These are phyloP conservation scores for Fusarium tricinctum DNA, from an alignment of 2,329 filamentous ascomycete genomes.

Conservation along the genomic window DNA sequence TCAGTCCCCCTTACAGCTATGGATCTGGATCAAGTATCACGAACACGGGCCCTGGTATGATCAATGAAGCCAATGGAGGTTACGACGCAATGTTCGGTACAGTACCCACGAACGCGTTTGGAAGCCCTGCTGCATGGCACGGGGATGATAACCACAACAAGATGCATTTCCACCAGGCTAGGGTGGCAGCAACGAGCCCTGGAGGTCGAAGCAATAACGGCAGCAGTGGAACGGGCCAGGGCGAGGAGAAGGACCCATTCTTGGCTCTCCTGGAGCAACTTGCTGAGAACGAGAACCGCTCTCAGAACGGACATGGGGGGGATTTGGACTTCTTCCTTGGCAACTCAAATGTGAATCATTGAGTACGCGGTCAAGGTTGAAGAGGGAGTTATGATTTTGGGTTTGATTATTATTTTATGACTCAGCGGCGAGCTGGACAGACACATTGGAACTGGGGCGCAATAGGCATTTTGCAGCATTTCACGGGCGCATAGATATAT, in stretches of 20 bases:
- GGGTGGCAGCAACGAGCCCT: constrained; percentile 55
- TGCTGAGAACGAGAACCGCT: constrained; percentile 80
- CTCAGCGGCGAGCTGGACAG: constrained; percentile 2
- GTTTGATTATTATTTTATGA: constrained; percentile 3
- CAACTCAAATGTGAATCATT: constrained; percentile 40
- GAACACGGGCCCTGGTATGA: constrained; percentile 48
- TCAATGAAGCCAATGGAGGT: constrained; percentile 53
- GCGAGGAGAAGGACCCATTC: constrained; percentile 84
- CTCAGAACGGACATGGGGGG: constrained; percentile 73
- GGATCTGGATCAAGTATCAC: constrained; percentile 51
- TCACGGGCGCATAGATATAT: constrained; percentile 34
- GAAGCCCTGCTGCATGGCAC: constrained; percentile 67
- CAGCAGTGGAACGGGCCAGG: constrained; percentile 63
- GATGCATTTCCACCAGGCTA: constrained; percentile 41
- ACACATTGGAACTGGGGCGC: constrained; percentile 17
- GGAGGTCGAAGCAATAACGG: constrained; percentile 65
- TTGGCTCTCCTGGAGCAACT: constrained; percentile 83
- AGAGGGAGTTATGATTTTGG: background rate
- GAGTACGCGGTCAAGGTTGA: constrained; percentile 5
- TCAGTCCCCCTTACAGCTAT: constrained; percentile 61
- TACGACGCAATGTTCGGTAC: constrained; percentile 74
- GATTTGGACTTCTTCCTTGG: constrained; percentile 84
- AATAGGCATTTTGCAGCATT: constrained; percentile 40
- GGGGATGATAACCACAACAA: constrained; percentile 54
- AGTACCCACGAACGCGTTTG: constrained; percentile 66